phyloP scores from a whole-genome alignment of 257 asterid species.

The Plantago elongata region DNA sequence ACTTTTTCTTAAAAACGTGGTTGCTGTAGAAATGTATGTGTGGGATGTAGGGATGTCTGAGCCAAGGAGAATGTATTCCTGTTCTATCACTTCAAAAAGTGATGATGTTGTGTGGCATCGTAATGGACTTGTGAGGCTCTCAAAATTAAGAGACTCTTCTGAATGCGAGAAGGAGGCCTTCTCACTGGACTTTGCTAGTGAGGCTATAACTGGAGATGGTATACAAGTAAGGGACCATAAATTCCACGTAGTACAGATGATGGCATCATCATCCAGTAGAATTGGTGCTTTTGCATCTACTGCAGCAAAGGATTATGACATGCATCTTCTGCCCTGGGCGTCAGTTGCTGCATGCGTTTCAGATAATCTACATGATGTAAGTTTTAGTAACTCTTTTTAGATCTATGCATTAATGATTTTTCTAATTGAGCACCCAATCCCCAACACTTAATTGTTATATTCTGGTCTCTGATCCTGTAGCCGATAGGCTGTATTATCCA shows the following conservation, averaged over 20 bases:
- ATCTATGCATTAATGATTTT: slow-evolving; percentile 5
- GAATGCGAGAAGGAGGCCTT: slow-evolving; percentile 58
- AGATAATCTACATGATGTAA: slow-evolving; percentile 61
- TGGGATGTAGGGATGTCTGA: slow-evolving; percentile 74
- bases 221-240: slow-evolving; percentile 47
- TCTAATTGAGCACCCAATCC: background rate
- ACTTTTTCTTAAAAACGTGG: slow-evolving; percentile 76
- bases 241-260: slow-evolving; percentile 71
- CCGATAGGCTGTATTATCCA: too few species aligned
- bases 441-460: too few species aligned
- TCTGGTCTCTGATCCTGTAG: too few species aligned
- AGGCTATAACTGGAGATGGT: slow-evolving; percentile 52
- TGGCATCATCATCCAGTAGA: slow-evolving; percentile 82
- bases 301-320: slow-evolving; percentile 83
- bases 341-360: slow-evolving; percentile 91
- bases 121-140: slow-evolving; percentile 59
- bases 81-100: slow-evolving; percentile 51
- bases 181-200: slow-evolving; percentile 73
- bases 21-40: slow-evolving; percentile 74
- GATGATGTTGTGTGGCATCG: slow-evolving; percentile 69
- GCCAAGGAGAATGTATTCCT: slow-evolving; percentile 70
- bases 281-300: slow-evolving; percentile 80
- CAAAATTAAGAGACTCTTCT: slow-evolving; percentile 38
- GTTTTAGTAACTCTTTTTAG: slow-evolving; percentile 23
- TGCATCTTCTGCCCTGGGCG: slow-evolving; percentile 94